Conservation (phyloP, 1,284 basidiomycete species). For the Leccinum huronense region DNA sequence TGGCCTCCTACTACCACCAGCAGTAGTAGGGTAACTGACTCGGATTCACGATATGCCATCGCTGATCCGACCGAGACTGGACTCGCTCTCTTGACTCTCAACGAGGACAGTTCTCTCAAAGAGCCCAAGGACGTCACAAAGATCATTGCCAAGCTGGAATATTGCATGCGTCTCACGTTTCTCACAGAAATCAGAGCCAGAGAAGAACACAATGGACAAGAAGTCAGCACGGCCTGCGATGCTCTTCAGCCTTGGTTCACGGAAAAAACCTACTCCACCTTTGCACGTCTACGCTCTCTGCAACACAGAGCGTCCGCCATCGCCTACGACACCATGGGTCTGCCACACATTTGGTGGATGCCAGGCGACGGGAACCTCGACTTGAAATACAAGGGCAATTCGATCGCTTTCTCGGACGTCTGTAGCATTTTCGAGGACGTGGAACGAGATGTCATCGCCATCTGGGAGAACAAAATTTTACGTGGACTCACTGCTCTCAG, state of each 20-base stretch:
- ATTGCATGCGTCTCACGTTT: slow-evolving; percentile 25
- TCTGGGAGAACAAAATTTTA: too few relatives aligned
- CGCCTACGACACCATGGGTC: slow-evolving; percentile 11
- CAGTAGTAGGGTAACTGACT: too few relatives aligned
- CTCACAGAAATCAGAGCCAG: slow-evolving; percentile 20
- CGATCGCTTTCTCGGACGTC: slow-evolving; percentile 15
- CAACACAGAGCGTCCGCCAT: slow-evolving; percentile 30
- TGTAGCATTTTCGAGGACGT: slow-evolving; percentile 4
- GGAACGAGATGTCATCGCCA: too few relatives aligned
- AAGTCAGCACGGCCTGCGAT: background rate
- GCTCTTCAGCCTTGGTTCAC: slow-evolving; percentile 17
- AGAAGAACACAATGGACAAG: background rate
- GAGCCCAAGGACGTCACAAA: slow-evolving; percentile 22
- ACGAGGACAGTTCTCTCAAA: slow-evolving; percentile 21
- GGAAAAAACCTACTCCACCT: slow-evolving; percentile 27
- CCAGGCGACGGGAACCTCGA: slow-evolving; percentile 16
- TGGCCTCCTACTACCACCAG: too few relatives aligned
- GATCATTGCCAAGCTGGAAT: slow-evolving; percentile 20
- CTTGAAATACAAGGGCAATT: slow-evolving; percentile 21
- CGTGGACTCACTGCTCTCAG: too few relatives aligned
- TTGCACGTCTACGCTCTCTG: slow-evolving; percentile 18
- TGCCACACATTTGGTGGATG: slow-evolving; percentile 30
- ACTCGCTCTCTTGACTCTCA: slow-evolving; percentile 21
- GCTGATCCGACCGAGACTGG: slow-evolving; percentile 27
- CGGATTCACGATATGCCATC: too few relatives aligned